These are phyloP conservation scores for Aspergillus diversus DNA, from an alignment of 495 filamentous ascomycete species.

Conservation along the genomic window DNA sequence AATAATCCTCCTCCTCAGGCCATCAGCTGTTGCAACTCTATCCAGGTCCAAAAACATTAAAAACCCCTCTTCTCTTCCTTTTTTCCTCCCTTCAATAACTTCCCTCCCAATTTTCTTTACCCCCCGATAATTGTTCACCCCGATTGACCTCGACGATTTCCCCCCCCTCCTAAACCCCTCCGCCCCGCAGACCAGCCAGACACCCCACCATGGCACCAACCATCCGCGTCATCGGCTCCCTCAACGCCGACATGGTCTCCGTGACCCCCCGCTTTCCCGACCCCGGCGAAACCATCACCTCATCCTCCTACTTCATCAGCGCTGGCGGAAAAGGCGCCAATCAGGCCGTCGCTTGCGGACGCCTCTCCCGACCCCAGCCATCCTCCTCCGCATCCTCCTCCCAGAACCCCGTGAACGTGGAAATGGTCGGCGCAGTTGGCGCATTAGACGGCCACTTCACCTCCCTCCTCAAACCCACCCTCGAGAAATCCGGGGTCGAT, in stretches of 20 bases:
- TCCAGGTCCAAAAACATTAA: too few species aligned
- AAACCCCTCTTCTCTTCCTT: too few species aligned
- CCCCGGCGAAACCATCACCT: constrained; percentile 85
- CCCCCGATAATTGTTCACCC: too few species aligned
- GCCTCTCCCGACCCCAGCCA: constrained; percentile 57
- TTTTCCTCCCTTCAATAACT: too few species aligned
- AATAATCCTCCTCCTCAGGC: too few species aligned
- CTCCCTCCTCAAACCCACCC: constrained; percentile 43
- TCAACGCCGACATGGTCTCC: constrained; percentile 91
- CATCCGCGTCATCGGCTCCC: constrained; percentile 85
- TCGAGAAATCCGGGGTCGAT: constrained; percentile 66
- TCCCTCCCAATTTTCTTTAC: too few species aligned
- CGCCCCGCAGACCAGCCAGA: too few species aligned
- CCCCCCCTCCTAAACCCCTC: background rate
- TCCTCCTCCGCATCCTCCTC: constrained; percentile 26
- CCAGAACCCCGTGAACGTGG: constrained; percentile 58
- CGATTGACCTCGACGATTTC: background rate
- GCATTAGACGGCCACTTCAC: constrained; percentile 53
- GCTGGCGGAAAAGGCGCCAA: constrained; percentile 95
- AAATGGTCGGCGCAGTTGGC: constrained; percentile 86
- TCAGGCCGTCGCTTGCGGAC: constrained; percentile 81
- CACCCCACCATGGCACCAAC: constrained; percentile 45
- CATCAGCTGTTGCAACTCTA: too few species aligned
- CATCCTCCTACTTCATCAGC: constrained; percentile 75
- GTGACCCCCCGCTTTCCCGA: constrained; percentile 80